These are phyloP conservation scores for Cercospora citrullina DNA, from an alignment of 2,329 filamentous ascomycete genomes.

Conservation along the genomic window DNA sequence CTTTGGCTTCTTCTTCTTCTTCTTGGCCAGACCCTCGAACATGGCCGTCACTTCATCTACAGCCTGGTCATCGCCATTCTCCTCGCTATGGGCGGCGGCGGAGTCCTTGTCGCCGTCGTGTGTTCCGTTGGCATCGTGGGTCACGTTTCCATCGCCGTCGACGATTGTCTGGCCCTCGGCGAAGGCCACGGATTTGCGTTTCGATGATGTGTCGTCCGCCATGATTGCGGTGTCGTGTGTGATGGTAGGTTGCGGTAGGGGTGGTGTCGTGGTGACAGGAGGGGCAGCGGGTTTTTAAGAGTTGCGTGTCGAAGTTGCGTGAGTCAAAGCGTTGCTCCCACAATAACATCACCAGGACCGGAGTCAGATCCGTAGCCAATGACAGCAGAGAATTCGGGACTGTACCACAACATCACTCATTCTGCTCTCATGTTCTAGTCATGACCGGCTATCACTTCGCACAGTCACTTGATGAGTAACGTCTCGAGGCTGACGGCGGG, in stretches of 20 bases:
- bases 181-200: constrained; percentile 92
- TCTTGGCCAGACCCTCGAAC: constrained; percentile 48
- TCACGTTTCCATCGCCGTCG: constrained; percentile 84
- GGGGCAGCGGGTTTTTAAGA: neutral
- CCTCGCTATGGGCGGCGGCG: constrained; percentile 70
- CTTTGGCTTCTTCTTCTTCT: constrained; percentile 70
- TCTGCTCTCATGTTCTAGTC: neutral
- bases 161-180: constrained; percentile 84
- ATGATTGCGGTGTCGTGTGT: constrained; percentile 48
- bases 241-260: neutral
- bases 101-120: constrained; percentile 71
- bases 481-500: neutral
- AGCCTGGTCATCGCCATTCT: constrained; percentile 30
- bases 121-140: constrained; percentile 65
- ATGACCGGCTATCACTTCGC: neutral
- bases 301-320: constrained; percentile 7
- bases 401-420: neutral
- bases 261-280: neutral
- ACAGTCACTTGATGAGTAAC: neutral
- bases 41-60: constrained; percentile 42
- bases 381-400: neutral
- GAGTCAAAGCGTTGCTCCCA: constrained; percentile 1
- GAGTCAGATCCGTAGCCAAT: constrained; percentile 1
- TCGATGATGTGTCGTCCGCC: constrained; percentile 57
- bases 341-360: constrained; percentile 5